Conservation (phyloP, 2,329 filamentous ascomycete species). For the Ophiognomonia clavigignenti-juglandacearum region DNA sequence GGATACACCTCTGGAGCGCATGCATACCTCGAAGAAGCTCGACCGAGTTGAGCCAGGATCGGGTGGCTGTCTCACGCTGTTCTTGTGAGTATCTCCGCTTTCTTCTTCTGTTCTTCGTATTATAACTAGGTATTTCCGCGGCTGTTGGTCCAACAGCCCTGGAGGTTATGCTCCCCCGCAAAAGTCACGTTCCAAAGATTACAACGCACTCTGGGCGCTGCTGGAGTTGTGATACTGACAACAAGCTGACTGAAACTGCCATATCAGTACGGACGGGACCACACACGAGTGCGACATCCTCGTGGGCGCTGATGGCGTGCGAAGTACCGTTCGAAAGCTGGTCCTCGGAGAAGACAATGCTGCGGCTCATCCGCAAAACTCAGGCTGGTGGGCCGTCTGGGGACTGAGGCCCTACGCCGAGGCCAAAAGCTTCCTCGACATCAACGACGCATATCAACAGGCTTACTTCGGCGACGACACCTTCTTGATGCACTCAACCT, state of each 20-base stretch:
- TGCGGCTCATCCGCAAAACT: not conserved
- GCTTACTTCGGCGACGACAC: slow-evolving; percentile 18
- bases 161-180: not conserved
- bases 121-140: no score
- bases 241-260: not conserved
- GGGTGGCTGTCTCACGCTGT: not conserved
- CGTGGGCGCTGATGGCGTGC: slow-evolving; percentile 12
- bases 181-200: not conserved
- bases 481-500: slow-evolving; percentile 16
- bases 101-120: no score
- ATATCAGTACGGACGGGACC: not conserved
- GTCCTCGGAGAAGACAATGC: not conserved
- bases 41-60: not conserved
- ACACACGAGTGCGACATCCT: slow-evolving; percentile 12
- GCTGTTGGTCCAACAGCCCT: no score
- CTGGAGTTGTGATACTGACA: not conserved
- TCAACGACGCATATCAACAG: slow-evolving; percentile 21
- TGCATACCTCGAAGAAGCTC: not conserved
- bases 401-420: not conserved
- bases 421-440: not conserved
- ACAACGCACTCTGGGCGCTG: not conserved
- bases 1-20: not conserved
- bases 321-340: slow-evolving; percentile 7
- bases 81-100: not conserved
- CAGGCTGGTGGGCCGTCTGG: not conserved